A percentile compares a stretch with the other conserved stretches of the same genome.
Conservation (phyloP, 306 rosid genomes). For the Medicago ruthenica region DNA sequence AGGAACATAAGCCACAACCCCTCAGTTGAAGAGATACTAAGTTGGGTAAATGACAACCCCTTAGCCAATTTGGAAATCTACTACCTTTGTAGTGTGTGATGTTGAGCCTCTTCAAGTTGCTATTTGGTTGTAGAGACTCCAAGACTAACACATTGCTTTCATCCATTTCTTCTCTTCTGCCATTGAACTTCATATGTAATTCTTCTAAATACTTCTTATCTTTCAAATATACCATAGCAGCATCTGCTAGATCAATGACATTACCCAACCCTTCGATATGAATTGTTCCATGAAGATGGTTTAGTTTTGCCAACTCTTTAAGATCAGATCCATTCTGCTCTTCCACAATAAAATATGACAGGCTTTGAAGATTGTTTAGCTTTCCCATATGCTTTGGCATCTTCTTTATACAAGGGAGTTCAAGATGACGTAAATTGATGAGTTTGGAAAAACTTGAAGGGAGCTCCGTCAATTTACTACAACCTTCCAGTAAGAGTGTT, state of each 20-base stretch:
- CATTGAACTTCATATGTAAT: background rate
- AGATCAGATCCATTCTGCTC: background rate
- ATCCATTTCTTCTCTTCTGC: background rate
- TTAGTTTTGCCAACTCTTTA: slow-evolving; percentile 10
- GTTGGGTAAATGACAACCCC: background rate
- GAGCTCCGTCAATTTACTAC: background rate
- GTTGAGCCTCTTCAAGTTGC: background rate
- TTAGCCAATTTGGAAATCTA: slow-evolving; percentile 42
- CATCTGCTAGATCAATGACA: background rate
- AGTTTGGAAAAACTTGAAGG: slow-evolving; percentile 34
- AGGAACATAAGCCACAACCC: background rate
- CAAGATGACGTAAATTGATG: background rate
- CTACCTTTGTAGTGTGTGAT: background rate
- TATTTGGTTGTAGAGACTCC: slow-evolving; percentile 15
- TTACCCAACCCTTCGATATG: background rate
- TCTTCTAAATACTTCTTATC: slow-evolving; percentile 29
- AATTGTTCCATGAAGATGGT: slow-evolving; percentile 28
- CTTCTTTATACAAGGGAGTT: no score
- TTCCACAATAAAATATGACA: background rate
- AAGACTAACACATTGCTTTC: background rate
- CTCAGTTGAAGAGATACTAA: background rate
- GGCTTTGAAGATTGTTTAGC: slow-evolving; percentile 13
- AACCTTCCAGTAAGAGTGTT: background rate
- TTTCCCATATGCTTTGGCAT: slow-evolving; percentile 38
- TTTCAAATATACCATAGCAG: slow-evolving; percentile 8